Conservation (phyloP, 176 grass and related monocot species). For the Zizania latifolia region DNA sequence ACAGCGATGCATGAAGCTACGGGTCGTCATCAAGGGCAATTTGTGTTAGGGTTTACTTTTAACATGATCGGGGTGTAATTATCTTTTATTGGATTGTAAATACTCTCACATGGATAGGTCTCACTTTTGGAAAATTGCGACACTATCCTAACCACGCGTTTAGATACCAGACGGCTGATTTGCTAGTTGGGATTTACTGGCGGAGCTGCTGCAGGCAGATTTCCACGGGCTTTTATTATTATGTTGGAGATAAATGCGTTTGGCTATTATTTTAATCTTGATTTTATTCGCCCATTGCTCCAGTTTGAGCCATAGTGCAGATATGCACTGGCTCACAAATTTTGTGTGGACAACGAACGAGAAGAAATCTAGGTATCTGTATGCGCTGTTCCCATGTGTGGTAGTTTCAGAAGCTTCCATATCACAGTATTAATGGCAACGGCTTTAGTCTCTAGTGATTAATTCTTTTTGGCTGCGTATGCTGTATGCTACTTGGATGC, state of each 20-base stretch:
- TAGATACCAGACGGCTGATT: not conserved
- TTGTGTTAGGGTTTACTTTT: not conserved
- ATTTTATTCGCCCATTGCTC: too few species aligned
- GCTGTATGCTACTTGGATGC: too few species aligned
- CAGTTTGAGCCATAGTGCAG: too few species aligned
- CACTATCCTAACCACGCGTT: not conserved
- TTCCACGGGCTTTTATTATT: not conserved
- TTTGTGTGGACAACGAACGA: too few species aligned
- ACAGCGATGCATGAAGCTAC: not conserved
- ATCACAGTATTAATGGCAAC: too few species aligned
- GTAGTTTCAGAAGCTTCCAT: too few species aligned
- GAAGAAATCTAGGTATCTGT: too few species aligned
- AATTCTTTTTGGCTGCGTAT: too few species aligned
- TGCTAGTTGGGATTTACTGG: not conserved
- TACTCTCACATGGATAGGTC: not conserved
- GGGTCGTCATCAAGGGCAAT: not conserved
- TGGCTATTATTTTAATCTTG: not conserved
- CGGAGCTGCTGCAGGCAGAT: not conserved
- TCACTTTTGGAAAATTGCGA: not conserved
- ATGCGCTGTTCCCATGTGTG: too few species aligned
- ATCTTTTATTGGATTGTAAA: constrained; percentile 7
- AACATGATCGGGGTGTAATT: constrained; percentile 27
- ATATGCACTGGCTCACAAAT: too few species aligned
- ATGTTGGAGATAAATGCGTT: not conserved
- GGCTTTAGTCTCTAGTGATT: too few species aligned